Evolutionary conservation across 2,329 filamentous ascomycete genomes (phyloP).

Genomic region (Talaromyces marneffei): DNA sequence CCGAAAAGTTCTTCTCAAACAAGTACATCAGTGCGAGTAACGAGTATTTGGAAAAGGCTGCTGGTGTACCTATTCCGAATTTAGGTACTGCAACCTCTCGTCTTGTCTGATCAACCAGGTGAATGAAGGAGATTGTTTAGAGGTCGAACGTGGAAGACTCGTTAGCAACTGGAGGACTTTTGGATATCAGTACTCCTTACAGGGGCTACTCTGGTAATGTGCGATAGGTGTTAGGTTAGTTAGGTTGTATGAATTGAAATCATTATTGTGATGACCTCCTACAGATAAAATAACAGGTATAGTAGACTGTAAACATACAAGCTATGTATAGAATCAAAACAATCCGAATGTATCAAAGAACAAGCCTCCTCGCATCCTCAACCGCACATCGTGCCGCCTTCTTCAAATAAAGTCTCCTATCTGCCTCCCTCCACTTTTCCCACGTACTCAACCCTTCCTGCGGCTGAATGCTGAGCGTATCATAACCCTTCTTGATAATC

Average conservation of each 20-base stretch:
- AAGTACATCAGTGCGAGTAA: constrained; percentile 39
- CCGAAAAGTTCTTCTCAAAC: constrained; percentile 64
- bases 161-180: background rate
- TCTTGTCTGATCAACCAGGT: constrained; percentile 19
- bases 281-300: background rate
- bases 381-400: constrained; percentile 77
- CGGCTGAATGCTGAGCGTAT: constrained; percentile 85
- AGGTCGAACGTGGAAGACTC: background rate
- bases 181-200: background rate
- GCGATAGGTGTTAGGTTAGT: background rate
- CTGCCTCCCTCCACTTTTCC: constrained; percentile 80
- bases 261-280: background rate
- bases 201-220: background rate
- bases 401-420: constrained; percentile 79
- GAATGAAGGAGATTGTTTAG: background rate
- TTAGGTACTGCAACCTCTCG: constrained; percentile 31
- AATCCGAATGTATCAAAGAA: constrained; percentile 22
- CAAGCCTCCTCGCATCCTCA: constrained; percentile 54
- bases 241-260: background rate
- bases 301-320: background rate
- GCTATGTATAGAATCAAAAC: background rate
- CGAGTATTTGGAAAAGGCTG: constrained; percentile 35
- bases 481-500: constrained; percentile 94
- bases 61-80: constrained; percentile 25
- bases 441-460: constrained; percentile 81